Conservation (phyloP, 2,329 filamentous ascomycete genomes). For the Colletotrichum nymphaeae region DNA sequence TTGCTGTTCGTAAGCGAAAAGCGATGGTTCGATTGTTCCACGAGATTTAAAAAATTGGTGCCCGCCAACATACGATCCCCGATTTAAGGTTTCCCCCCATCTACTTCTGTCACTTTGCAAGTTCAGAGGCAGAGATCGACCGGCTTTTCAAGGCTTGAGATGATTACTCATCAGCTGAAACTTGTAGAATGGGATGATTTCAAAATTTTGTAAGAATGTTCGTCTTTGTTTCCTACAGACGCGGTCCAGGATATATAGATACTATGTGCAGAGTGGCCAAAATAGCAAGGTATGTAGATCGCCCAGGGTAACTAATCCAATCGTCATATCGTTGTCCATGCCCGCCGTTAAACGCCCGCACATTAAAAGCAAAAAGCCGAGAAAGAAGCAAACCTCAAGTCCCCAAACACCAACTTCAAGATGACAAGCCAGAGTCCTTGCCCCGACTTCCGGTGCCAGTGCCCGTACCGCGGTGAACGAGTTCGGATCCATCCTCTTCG, state of each 20-base stretch:
- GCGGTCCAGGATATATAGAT: slow-evolving; percentile 6
- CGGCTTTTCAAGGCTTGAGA: neutral
- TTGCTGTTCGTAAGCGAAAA: neutral
- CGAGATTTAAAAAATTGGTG: neutral
- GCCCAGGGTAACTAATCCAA: slow-evolving; percentile 23
- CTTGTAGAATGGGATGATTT: neutral
- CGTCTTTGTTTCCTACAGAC: slow-evolving; percentile 26
- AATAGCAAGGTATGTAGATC: slow-evolving; percentile 30
- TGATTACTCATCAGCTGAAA: neutral
- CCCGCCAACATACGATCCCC: neutral
- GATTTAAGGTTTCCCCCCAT: neutral
- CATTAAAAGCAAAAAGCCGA: neutral
- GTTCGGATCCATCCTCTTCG: slow-evolving; percentile 33
- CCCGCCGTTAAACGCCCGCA: slow-evolving; percentile 18
- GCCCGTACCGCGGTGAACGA: slow-evolving; percentile 31
- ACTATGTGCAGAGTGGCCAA: neutral
- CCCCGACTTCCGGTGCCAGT: slow-evolving; percentile 34
- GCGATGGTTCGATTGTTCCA: neutral
- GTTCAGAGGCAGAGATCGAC: neutral
- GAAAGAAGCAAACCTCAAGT: neutral
- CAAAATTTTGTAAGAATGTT: neutral
- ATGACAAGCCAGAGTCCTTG: slow-evolving; percentile 33
- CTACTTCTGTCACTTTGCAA: neutral
- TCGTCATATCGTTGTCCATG: slow-evolving; percentile 33
- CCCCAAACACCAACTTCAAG: slow-evolving; percentile 24